phyloP scores from a whole-genome alignment of 2,329 filamentous ascomycete species.

The Phoma sp. region DNA sequence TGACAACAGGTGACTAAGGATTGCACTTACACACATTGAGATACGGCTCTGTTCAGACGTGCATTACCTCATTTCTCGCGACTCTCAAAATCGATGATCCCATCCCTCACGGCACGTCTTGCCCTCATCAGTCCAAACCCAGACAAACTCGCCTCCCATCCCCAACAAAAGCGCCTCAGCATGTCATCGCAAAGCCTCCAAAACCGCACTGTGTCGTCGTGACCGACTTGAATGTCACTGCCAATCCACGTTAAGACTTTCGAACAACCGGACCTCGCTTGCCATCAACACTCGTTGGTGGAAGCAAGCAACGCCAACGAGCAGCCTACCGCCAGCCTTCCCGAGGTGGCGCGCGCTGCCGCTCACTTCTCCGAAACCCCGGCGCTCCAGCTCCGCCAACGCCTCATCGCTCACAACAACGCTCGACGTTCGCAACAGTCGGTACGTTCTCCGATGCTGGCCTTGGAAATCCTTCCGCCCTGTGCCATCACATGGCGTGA shows the following conservation, averaged over 20 bases:
- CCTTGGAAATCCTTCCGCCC: constrained; percentile 1
- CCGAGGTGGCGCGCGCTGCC: background rate
- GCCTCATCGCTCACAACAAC: background rate
- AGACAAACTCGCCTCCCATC: background rate
- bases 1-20: no score
- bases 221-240: background rate
- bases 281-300: background rate
- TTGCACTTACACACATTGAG: no score
- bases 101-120: no score
- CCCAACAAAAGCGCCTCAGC: background rate
- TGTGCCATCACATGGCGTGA: constrained; percentile 11
- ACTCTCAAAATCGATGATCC: no score
- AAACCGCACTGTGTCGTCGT: background rate
- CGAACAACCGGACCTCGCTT: background rate
- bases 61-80: no score
- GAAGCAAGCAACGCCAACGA: constrained; percentile 7
- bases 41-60: no score
- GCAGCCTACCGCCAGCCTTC: no score
- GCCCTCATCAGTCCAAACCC: no score
- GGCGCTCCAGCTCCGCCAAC: background rate
- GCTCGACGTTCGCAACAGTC: background rate
- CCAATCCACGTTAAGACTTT: background rate
- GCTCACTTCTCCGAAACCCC: constrained; percentile 9
- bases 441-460: constrained; percentile 12
- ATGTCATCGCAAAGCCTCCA: background rate